Conservation (phyloP, 2,329 filamentous ascomycete genomes). For the Arthrobotrys iridis region DNA sequence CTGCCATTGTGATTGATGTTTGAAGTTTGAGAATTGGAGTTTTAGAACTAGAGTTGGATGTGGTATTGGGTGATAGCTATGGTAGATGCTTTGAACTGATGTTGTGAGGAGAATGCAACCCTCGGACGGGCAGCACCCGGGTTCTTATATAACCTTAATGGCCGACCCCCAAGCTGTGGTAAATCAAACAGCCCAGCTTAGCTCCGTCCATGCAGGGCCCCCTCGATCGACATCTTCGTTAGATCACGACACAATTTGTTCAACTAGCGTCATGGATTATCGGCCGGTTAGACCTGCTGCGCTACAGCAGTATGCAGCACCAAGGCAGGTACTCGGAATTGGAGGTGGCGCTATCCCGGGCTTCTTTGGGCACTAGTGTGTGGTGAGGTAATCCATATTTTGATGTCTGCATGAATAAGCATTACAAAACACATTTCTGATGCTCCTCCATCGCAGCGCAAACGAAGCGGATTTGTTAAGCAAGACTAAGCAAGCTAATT, state of each 20-base stretch:
- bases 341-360: constrained; percentile 15
- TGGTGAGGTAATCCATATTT: constrained; percentile 11
- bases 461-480: neutral
- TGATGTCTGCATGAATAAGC: constrained; percentile 38
- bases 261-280: constrained; percentile 27
- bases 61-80: constrained; percentile 8
- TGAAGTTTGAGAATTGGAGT: neutral
- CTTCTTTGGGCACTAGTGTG: neutral
- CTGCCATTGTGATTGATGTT: constrained; percentile 38
- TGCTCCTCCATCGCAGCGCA: neutral
- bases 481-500: constrained; percentile 7
- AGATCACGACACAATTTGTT: constrained; percentile 41
- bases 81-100: neutral
- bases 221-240: too few species aligned
- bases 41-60: too few species aligned
- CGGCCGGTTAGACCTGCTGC: constrained; percentile 42
- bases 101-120: neutral
- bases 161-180: too few species aligned
- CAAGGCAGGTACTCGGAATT: too few species aligned
- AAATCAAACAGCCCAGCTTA: too few species aligned
- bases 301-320: too few species aligned
- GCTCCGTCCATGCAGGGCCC: too few species aligned
- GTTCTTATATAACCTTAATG: too few species aligned
- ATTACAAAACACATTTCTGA: constrained; percentile 19
- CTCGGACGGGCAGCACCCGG: neutral